Evolutionary conservation across 371 early-diverging fungal genomes (phyloP).

Genomic region (Umbelopsis sp.): DNA sequence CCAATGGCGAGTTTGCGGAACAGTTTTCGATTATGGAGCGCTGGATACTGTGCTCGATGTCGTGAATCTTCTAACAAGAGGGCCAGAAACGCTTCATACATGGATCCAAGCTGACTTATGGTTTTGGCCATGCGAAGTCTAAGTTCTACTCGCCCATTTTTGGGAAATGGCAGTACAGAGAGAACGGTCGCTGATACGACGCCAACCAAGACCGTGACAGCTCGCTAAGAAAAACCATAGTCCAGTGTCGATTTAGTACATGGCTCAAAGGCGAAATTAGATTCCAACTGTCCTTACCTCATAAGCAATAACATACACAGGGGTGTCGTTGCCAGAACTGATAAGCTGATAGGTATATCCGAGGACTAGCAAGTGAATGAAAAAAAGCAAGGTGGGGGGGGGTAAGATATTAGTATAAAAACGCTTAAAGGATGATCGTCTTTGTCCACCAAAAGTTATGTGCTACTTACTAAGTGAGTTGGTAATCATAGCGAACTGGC

Average conservation of each 20-base stretch:
- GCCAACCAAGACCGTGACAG: constrained; percentile 38
- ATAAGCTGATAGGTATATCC: constrained; percentile 41
- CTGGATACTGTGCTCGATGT: constrained; percentile 5
- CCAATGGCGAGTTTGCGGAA: constrained; percentile 36
- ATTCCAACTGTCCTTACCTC: constrained; percentile 26
- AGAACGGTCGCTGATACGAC: constrained; percentile 43
- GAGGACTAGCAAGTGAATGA: constrained; percentile 29
- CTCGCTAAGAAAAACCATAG: constrained; percentile 26
- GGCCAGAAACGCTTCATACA: constrained; percentile 47
- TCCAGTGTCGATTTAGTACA: neutral
- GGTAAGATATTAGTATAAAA: too few species aligned
- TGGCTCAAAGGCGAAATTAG: neutral
- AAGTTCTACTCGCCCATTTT: constrained; percentile 47
- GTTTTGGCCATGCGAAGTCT: constrained; percentile 45
- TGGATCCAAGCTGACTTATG: constrained; percentile 36
- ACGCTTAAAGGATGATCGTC: too few species aligned
- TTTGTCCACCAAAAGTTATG: neutral
- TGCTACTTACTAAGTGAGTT: constrained; percentile 49
- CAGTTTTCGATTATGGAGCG: constrained; percentile 33
- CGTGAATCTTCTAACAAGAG: constrained; percentile 26
- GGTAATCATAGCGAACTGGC: constrained; percentile 47
- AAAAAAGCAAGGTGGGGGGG: neutral
- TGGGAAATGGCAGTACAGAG: constrained; percentile 42
- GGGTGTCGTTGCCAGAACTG: constrained; percentile 22
- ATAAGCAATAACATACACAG: constrained; percentile 37